Conservation (phyloP, 768 basidiomycete species). For the Mrakia gelida region DNA sequence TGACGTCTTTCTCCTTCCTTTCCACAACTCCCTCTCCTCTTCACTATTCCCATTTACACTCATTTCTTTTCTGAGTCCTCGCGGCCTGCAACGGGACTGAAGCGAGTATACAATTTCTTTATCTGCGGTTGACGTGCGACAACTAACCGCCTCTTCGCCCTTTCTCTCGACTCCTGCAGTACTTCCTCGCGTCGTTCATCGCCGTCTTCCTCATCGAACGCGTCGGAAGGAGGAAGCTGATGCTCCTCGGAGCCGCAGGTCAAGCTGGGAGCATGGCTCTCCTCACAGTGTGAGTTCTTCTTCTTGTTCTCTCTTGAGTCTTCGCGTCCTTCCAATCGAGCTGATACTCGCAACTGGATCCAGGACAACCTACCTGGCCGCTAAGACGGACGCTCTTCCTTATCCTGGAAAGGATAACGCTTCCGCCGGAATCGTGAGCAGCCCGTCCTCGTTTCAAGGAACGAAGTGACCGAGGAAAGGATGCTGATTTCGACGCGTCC, state of each 20-base stretch:
- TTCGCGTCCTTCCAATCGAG: no score
- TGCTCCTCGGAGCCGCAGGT: conserved; percentile 36
- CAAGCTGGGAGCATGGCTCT: conserved; percentile 54
- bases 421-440: conserved; percentile 53
- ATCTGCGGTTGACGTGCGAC: no score
- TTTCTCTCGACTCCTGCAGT: not conserved
- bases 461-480: no score
- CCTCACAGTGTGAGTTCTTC: conserved; percentile 49
- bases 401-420: conserved; percentile 46
- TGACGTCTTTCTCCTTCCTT: no score
- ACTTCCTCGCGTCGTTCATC: conserved; percentile 32
- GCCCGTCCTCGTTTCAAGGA: conserved; percentile 35
- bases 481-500: no score
- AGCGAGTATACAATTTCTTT: no score
- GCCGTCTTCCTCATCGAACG: conserved; percentile 39
- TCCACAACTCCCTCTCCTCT: no score
- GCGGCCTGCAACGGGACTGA: conserved; percentile 40
- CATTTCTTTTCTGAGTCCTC: no score
- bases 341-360: no score
- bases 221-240: conserved; percentile 39
- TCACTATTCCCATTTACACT: no score
- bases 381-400: not conserved
- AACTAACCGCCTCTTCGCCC: no score
- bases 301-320: no score
- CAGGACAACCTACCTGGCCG: not conserved